A percentile compares a stretch with the other conserved stretches of the same genome.
These are phyloP conservation scores for Cyclotella sp. DNA, from an alignment of 108 stramenopile genomes.

Conservation along the genomic window DNA sequence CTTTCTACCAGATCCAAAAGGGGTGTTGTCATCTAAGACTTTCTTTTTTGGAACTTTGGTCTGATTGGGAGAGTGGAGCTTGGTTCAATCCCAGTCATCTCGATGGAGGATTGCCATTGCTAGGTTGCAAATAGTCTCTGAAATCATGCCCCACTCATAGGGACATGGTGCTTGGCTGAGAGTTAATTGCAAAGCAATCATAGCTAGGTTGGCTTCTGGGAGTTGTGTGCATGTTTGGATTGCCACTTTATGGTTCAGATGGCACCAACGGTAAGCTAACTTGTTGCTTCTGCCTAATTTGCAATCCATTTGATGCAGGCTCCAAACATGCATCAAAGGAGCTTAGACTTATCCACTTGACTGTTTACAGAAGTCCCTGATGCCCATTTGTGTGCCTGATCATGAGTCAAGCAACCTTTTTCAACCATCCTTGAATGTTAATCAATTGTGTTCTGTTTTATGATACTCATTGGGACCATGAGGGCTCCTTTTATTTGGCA, in stretches of 20 bases:
- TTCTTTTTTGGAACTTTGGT: neutral
- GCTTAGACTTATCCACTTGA: neutral
- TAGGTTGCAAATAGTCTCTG: constrained; percentile 14
- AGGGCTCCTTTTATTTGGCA: no score
- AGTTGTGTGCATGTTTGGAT: constrained; percentile 11
- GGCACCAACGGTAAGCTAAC: constrained; percentile 10
- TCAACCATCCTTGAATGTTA: neutral
- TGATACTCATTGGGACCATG: neutral
- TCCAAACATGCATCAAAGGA: constrained; percentile 17
- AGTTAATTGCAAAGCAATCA: constrained; percentile 13
- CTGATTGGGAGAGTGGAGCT: neutral
- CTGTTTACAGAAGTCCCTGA: constrained; percentile 19
- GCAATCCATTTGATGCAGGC: neutral
- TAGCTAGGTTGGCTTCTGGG: constrained; percentile 14
- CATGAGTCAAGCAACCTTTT: constrained; percentile 14
- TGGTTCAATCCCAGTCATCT: neutral
- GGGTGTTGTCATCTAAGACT: neutral
- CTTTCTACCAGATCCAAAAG: neutral
- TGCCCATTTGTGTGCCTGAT: constrained; percentile 12
- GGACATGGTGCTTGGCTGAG: constrained; percentile 21
- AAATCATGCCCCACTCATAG: constrained; percentile 8
- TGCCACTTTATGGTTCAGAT: constrained; percentile 3
- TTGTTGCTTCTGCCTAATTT: constrained; percentile 10
- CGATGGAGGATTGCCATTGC: constrained; percentile 6
- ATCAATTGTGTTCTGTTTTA: constrained; percentile 15